Evolutionary conservation across 441 rosid species (phyloP).

Genomic region (Erodium moschatum): DNA sequence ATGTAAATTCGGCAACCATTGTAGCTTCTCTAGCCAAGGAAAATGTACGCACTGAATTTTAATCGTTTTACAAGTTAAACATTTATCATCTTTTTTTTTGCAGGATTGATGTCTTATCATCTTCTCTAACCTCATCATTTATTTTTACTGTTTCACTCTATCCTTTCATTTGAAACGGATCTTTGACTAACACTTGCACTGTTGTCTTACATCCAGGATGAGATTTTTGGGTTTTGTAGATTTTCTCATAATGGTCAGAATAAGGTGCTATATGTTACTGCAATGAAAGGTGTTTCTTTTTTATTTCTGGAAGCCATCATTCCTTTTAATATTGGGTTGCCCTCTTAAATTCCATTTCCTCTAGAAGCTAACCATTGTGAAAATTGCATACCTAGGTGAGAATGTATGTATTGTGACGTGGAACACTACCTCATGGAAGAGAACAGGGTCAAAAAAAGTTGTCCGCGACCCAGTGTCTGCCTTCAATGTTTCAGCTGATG

Average conservation of each 20-base stretch:
- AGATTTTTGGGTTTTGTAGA: slow-evolving; percentile 69
- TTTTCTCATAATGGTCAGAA: slow-evolving; percentile 46
- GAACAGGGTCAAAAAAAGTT: slow-evolving; percentile 44
- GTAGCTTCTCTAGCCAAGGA: slow-evolving; percentile 58
- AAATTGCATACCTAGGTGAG: slow-evolving; percentile 34
- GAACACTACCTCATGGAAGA: slow-evolving; percentile 61
- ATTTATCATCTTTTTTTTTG: too few species aligned
- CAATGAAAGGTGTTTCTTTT: slow-evolving; percentile 53
- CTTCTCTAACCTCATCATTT: neutral
- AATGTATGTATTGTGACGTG: slow-evolving; percentile 67
- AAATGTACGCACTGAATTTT: slow-evolving; percentile 38
- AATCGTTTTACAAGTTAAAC: neutral
- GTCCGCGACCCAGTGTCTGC: slow-evolving; percentile 51
- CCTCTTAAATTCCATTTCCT: neutral
- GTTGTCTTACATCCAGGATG: slow-evolving; percentile 48
- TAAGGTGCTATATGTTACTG: slow-evolving; percentile 55
- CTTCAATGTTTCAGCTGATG: slow-evolving; percentile 74
- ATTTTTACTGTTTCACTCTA: slow-evolving; percentile 6
- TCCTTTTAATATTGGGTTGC: slow-evolving; percentile 2
- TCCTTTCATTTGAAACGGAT: slow-evolving; percentile 11
- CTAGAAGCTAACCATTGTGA: slow-evolving; percentile 11
- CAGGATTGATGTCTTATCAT: too few species aligned
- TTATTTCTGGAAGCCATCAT: neutral
- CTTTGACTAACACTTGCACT: slow-evolving; percentile 21
- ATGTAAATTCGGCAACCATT: slow-evolving; percentile 44